Base-by-base conservation (phyloP, 2,329 filamentous ascomycete species). In the Alternaria infectoria region DNA sequence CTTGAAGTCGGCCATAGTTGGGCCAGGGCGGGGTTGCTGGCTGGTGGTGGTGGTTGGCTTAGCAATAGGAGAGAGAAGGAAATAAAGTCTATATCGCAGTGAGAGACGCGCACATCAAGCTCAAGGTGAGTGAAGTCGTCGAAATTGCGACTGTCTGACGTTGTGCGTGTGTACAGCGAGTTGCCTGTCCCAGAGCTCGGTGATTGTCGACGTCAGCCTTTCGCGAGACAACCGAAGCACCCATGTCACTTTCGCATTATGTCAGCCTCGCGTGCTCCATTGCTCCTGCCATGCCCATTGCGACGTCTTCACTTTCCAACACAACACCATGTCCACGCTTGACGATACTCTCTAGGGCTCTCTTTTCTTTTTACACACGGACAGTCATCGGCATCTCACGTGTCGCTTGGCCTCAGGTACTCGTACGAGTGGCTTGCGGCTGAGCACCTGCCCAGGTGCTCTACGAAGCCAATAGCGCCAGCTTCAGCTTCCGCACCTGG, bases 1-100 rank as follows among this genome's bases (percentile, higher is more conserved):
- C 87, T 95, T 97, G 86, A 93, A 98, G 79, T 93, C 90, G 81
- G 86, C 84, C 91, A 95, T 94, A 69, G 73, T 76, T 68, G 67
- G 64, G 54, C 58, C 54, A 55, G 56, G 62, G 71, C 69, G 72
- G 76, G 71, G 71, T 69, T 71, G 68, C 61, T 60, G 17, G 59
- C 61, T 61, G 60, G 62, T 12, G 28, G 49, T 45, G 19, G 43
- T 45, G 43, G 43, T 52, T 65, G 59, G 54, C 61, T 56, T 28
- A 43, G 64, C 54, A 66, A 55, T 50, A 58, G 57, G 51, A 23
- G 69, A 62, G 55, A 62, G 58, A 63, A 59, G 54, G 61, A 61
- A 64, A 61, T 62, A 56, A 21, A 47, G 47, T 43, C 55, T 64
- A 47, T 23, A 25, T 43, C 40, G 32, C 40, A 46, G 46, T 10